phyloP scores from a whole-genome alignment of 345 rosid species.

The Eucalyptus tenuipes region DNA sequence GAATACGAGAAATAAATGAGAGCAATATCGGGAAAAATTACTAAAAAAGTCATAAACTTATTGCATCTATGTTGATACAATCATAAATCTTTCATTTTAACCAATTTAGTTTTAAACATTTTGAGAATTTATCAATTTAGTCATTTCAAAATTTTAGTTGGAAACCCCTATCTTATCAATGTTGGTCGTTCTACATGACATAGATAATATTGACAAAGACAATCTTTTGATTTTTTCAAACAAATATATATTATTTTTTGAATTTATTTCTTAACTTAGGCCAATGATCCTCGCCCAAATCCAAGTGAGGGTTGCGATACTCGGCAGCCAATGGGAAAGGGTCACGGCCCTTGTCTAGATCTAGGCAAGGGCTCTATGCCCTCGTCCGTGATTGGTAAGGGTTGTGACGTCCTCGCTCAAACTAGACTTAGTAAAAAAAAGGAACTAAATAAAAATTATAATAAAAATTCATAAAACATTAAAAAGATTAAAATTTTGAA shows the following conservation, averaged over 20 bases:
- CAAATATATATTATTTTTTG: too few species aligned
- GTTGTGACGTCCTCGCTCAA: too few species aligned
- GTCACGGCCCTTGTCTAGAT: background rate
- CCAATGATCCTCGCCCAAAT: background rate
- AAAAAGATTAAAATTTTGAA: too few species aligned
- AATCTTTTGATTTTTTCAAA: too few species aligned
- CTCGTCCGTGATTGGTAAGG: background rate
- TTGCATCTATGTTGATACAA: rapidly evolving
- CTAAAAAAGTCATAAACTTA: too few species aligned
- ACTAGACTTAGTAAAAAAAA: too few species aligned
- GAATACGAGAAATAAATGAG: background rate
- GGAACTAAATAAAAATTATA: too few species aligned
- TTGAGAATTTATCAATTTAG: too few species aligned
- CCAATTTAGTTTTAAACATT: too few species aligned
- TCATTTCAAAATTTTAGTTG: background rate
- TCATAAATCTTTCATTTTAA: too few species aligned
- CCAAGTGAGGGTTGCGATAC: background rate
- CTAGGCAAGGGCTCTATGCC: background rate
- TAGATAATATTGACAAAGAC: rapidly evolving
- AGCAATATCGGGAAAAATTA: rapidly evolving
- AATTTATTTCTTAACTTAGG: background rate
- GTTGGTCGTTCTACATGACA: too few species aligned
- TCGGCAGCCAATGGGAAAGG: background rate
- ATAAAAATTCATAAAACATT: background rate
- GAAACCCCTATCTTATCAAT: too few species aligned